Base-by-base conservation (phyloP, 441 rosid genomes). In the Raphanus hybrid region DNA sequence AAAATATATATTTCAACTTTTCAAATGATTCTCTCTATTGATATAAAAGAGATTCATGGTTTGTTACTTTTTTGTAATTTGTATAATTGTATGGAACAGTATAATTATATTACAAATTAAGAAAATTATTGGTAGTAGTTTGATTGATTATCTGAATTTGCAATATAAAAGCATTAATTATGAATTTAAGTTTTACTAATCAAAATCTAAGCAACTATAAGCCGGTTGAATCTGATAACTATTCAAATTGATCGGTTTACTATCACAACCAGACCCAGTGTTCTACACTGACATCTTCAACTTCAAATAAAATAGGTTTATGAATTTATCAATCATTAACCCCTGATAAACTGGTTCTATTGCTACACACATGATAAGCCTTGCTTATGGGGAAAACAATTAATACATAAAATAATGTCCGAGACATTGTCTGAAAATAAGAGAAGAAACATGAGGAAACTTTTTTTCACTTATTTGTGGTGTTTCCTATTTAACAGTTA, bases 401-500 rank as follows among this genome's bases (percentile, higher is more conserved):
- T 60, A 16, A 69, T 39, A 26, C 3, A 70, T n/a, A n/a, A n/a
- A n/a, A n/a, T n/a, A n/a, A n/a, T 35, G 23, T 11, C 63, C 18
- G 7, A 75, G 16, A 67, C 62, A 75, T 35, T 0, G 59, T 63
- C 48, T 69, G 23, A 70, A 45, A 68, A 32, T 14, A 34, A 62
- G 50, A 70, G 4, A 64, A 70, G 66, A 70, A 65, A 57, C 59
- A 64, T 27, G 2, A 27, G 43, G 48, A 7, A 55, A 18, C 18
- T 16, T 34, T 23, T 15, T 8, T 14, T 1, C 2, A 37, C 50
- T 76, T 54, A 61, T 69, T 54, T 27, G 26, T 37, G 52, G 18
- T 70, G 29, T 70, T 64, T 43, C 72, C 6, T 43, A 57, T 27
- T 57, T 26, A n/a, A n/a, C n/a, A n/a, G n/a, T n/a, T n/a, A n/a